Conservation (phyloP, 2,329 filamentous ascomycete species). For the Pseudopithomyces chartarum region DNA sequence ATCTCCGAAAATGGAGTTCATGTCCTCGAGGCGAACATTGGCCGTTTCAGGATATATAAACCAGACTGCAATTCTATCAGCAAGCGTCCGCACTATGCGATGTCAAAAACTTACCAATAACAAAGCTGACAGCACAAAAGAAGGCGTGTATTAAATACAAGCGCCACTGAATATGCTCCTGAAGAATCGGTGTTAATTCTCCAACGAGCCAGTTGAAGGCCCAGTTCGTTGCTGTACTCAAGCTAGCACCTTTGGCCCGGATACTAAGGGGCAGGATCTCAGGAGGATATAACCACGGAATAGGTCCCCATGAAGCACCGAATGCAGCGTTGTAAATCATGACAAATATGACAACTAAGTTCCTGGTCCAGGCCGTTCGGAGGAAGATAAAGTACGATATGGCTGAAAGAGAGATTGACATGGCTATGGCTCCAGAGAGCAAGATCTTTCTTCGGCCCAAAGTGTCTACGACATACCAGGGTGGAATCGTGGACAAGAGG, state of each 20-base stretch:
- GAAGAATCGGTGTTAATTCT: slow-evolving; percentile 90
- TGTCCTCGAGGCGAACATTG: slow-evolving; percentile 92
- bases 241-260: slow-evolving; percentile 91
- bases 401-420: slow-evolving; percentile 83
- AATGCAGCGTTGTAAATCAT: slow-evolving; percentile 99
- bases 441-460: slow-evolving; percentile 90
- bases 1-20: slow-evolving; percentile 94
- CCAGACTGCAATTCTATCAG: slow-evolving; percentile 68
- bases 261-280: slow-evolving; percentile 97
- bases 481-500: slow-evolving; percentile 87
- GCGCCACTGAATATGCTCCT: slow-evolving; percentile 91
- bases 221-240: slow-evolving; percentile 97
- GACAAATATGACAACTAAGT: slow-evolving; percentile 88
- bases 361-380: slow-evolving; percentile 77
- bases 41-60: slow-evolving; percentile 98
- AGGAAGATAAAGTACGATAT: slow-evolving; percentile 97
- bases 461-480: slow-evolving; percentile 94
- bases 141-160: slow-evolving; percentile 95
- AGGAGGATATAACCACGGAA: slow-evolving; percentile 98
- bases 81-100: background rate
- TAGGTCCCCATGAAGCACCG: slow-evolving; percentile 96
- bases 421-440: slow-evolving; percentile 84
- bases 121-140: slow-evolving; percentile 93
- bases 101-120: slow-evolving; percentile 74
- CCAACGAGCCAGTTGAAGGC: slow-evolving; percentile 98